Evolutionary conservation across 176 grass and related monocot genomes (phyloP).

Genomic region (Oryza coarctata): DNA sequence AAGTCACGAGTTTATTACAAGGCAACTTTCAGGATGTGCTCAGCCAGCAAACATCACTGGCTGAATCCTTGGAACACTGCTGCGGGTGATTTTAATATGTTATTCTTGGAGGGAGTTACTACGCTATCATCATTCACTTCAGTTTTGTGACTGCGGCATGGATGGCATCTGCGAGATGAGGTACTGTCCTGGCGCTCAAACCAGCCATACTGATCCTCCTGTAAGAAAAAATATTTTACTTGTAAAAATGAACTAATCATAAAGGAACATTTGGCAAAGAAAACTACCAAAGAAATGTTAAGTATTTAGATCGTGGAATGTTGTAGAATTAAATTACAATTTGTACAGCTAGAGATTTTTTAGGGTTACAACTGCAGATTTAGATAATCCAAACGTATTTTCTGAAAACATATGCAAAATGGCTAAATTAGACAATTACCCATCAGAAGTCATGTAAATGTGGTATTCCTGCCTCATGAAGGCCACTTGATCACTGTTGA

Average conservation of each 20-base stretch:
- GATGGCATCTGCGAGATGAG: constrained; percentile 84
- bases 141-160: constrained; percentile 74
- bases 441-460: constrained; percentile 99
- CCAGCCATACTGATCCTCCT: constrained; percentile 99
- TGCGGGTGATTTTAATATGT: constrained; percentile 13
- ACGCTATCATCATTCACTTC: constrained; percentile 39
- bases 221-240: constrained; percentile 31
- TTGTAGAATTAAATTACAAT: background rate
- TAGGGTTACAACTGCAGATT: background rate
- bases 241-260: constrained; percentile 1
- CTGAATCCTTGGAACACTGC: constrained; percentile 1
- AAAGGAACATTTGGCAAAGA: background rate
- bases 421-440: constrained; percentile 51
- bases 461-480: constrained; percentile 96
- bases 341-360: too few species aligned
- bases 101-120: constrained; percentile 15
- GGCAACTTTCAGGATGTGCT: constrained; percentile 12
- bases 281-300: background rate
- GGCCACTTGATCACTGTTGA: constrained; percentile 83
- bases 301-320: background rate
- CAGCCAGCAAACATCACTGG: constrained; percentile 29
- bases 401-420: background rate
- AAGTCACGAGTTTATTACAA: constrained; percentile 17
- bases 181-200: constrained; percentile 62
- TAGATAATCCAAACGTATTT: background rate